Conservation (phyloP, 2,329 filamentous ascomycete species). For the Fusarium torulosum region DNA sequence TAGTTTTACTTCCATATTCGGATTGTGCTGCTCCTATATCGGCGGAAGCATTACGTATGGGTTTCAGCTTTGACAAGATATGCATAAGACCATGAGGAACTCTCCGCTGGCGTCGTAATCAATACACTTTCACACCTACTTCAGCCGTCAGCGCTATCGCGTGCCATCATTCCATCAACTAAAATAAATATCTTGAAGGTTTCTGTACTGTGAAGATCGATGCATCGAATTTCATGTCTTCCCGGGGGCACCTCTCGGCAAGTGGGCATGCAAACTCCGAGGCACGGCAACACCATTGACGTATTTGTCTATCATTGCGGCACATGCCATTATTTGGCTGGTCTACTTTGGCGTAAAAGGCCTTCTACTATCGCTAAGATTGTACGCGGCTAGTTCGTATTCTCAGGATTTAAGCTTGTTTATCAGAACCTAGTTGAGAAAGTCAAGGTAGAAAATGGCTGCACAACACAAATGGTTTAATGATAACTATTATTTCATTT, state of each 20-base stretch:
- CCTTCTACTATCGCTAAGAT: background rate
- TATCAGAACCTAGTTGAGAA: background rate
- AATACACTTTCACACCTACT: background rate
- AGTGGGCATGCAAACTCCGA: slow-evolving; percentile 1
- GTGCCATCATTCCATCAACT: background rate
- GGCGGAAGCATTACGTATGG: background rate
- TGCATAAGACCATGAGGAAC: background rate
- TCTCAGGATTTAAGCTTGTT: background rate
- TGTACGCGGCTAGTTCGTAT: too few species aligned
- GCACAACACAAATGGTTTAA: background rate
- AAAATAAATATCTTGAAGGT: background rate
- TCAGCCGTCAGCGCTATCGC: background rate
- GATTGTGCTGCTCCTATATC: slow-evolving; percentile 14
- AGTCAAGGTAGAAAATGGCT: background rate
- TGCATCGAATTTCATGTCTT: slow-evolving; percentile 25
- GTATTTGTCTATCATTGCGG: slow-evolving; percentile 52
- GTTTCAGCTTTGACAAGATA: background rate
- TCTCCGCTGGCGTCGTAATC: slow-evolving; percentile 5
- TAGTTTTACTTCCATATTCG: background rate
- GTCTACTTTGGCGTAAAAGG: slow-evolving; percentile 45
- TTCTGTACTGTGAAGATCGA: slow-evolving; percentile 1
- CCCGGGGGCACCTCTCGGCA: slow-evolving; percentile 18
- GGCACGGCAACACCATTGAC: background rate
- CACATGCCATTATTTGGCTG: slow-evolving; percentile 51
- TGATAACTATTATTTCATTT: background rate